Percentiles rank a stretch among this genome's conserved stretches.
phyloP scores from a whole-genome alignment of 2,329 filamentous ascomycete genomes.

The Fusarium pseudonygamai region DNA sequence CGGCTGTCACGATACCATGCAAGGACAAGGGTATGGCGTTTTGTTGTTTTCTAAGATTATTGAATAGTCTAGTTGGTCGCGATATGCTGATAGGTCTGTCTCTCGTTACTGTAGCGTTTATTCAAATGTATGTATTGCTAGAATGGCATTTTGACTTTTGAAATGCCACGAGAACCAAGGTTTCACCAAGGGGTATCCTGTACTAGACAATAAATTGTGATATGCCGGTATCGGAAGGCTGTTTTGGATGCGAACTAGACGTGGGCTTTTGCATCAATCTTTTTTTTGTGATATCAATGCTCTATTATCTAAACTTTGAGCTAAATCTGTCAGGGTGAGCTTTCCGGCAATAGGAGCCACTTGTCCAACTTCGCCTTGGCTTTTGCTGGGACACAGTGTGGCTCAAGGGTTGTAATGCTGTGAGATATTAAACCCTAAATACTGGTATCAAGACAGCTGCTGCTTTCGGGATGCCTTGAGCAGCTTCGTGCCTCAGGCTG shows the following conservation, averaged over 20 bases:
- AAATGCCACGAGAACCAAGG: neutral
- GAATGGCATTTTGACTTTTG: neutral
- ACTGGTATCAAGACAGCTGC: neutral
- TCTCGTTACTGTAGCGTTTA: constrained; percentile 19
- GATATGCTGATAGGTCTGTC: constrained; percentile 2
- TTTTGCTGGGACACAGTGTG: neutral
- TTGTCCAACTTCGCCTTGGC: neutral
- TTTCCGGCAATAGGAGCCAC: neutral
- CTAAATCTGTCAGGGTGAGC: neutral
- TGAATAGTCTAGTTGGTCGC: neutral
- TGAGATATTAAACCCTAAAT: neutral
- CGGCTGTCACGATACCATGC: constrained; percentile 25
- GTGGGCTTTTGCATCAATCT: neutral
- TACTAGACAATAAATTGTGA: neutral
- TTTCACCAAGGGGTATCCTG: neutral
- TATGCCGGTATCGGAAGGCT: too few species aligned
- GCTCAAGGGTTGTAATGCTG: neutral
- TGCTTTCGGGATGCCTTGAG: neutral
- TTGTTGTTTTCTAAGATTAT: neutral
- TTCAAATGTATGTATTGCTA: neutral
- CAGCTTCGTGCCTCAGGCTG: constrained; percentile 4
- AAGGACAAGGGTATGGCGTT: constrained; percentile 22
- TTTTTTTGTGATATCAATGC: constrained; percentile 13
- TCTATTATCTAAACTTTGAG: constrained; percentile 7
- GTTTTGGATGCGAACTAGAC: neutral